Conservation (phyloP, 345 rosid species). For the Turnera subulata region DNA sequence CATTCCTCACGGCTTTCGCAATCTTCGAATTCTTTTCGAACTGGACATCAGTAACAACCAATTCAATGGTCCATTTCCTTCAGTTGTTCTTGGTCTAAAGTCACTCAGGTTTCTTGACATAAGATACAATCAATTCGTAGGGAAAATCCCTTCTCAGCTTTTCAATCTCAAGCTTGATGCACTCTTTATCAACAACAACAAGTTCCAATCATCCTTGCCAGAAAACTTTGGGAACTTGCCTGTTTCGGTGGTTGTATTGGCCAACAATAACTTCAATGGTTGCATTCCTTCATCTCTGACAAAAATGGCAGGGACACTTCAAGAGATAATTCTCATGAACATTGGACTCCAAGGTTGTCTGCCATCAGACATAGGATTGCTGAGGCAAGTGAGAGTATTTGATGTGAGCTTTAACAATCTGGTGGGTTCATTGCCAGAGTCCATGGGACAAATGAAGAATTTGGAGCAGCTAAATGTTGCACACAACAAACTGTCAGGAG, state of each 20-base stretch:
- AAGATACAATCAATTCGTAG: conserved; percentile 58
- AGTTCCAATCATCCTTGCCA: conserved; percentile 59
- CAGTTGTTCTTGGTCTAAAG: conserved; percentile 49
- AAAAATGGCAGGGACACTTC: conserved; percentile 57
- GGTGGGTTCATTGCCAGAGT: conserved; percentile 63
- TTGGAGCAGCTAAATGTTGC: conserved; percentile 82
- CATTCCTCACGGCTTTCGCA: conserved; percentile 43
- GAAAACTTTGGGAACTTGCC: conserved; percentile 71
- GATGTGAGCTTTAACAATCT: conserved; percentile 66
- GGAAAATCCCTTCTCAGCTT: conserved; percentile 49
- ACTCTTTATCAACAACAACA: conserved; percentile 74
- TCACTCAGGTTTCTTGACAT: conserved; percentile 78
- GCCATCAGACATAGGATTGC: conserved; percentile 45
- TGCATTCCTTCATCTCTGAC: conserved; percentile 67
- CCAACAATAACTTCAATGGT: conserved; percentile 57
- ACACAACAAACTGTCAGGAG: conserved; percentile 54
- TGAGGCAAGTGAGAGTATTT: conserved; percentile 57
- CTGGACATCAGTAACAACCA: conserved; percentile 78
- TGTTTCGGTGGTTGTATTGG: conserved; percentile 70
- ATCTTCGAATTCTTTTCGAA: conserved; percentile 53
- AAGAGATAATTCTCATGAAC: conserved; percentile 50
- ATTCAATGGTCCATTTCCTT: conserved; percentile 61
- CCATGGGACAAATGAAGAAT: conserved; percentile 59
- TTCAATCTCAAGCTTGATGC: conserved; percentile 78
- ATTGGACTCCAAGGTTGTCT: conserved; percentile 62